Evolutionary conservation across 257 asterid genomes (phyloP).

Genomic region (Fraxinus anomala): DNA sequence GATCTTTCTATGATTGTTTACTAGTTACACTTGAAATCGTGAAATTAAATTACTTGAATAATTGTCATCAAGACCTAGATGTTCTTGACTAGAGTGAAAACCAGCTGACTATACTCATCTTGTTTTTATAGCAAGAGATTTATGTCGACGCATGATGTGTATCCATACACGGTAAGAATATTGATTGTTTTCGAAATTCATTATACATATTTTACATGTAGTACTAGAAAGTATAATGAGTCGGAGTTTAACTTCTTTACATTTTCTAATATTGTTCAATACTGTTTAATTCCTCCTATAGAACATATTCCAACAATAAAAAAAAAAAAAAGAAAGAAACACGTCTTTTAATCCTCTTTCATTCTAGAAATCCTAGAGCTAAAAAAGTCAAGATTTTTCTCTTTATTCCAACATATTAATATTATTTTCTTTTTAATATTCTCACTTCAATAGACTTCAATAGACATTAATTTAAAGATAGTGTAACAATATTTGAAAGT

Average conservation of each 20-base stretch:
- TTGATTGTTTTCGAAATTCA: background rate
- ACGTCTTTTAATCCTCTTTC: too few relatives aligned
- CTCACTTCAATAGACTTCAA: too few relatives aligned
- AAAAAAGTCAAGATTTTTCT: too few relatives aligned
- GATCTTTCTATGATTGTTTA: constrained; percentile 27
- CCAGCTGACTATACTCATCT: constrained; percentile 45
- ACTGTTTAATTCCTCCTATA: too few relatives aligned
- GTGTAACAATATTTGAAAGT: too few relatives aligned
- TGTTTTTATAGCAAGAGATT: constrained; percentile 34
- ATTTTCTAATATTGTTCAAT: too few relatives aligned
- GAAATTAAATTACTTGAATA: constrained; percentile 32
- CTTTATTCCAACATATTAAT: too few relatives aligned
- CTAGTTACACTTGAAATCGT: constrained; percentile 26
- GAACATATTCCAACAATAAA: too few relatives aligned
- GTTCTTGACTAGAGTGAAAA: constrained; percentile 45
- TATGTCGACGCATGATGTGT: constrained; percentile 12
- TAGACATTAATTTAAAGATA: too few relatives aligned
- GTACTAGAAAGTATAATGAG: background rate
- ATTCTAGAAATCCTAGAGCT: too few relatives aligned
- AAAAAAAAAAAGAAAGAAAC: too few relatives aligned
- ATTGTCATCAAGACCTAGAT: constrained; percentile 42
- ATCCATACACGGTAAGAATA: background rate
- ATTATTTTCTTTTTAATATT: too few relatives aligned
- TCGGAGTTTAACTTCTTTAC: background rate
- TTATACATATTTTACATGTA: background rate